Evolutionary conservation across 225 moss, liverwort and hornwort species (phyloP), one percentile per base, ranked within the genome.

Genomic region (Physcomitrium patens): DNA sequence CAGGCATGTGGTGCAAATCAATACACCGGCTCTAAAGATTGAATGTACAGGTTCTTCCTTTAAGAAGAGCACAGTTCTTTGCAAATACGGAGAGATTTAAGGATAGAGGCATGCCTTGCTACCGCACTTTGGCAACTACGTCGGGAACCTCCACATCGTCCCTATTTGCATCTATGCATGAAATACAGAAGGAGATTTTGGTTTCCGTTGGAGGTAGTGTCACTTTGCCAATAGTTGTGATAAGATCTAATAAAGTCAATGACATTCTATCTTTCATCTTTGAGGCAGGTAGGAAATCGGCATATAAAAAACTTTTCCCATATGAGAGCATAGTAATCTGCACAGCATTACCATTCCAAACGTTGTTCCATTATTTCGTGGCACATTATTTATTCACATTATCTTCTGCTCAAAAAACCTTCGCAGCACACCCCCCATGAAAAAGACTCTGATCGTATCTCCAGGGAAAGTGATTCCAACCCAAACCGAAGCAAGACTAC

Each of bases 261-360:
- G 94, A 82, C 83, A 94, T 82, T 77, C 97, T 94, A 62, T 99
- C 97, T 79, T 94, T 91, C 67, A 95, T 49, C 79, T 95, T 99
- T 67, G 94, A 94, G 58, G 86, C 87, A 51, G 91, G 91, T 71
- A 99, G 76, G 67, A 99, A 99, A 69, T 99, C 97, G 2, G 97
- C 97, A 63, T 93, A 99, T 20, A 99, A 53, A 63, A 99, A 85
- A 79, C 97, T 99, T 76, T 90, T 99, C 51, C 96, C 96, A 55
- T 82, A 84, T 14, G 97, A 99, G 45, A 99, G 80, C 97, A 99
- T 99, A 20, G 91, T 93, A 59, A 99, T 93, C 96, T 93, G 91
- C 80, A 69, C 67, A 68, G 5, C 23, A 77, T 46, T 13, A 43
- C 52, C 67, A 75, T 18, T 54, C 13, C 17, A 69, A 60, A 37